phyloP scores from a whole-genome alignment of 2,329 filamentous ascomycete genomes.

The Calonectria henricotiae region DNA sequence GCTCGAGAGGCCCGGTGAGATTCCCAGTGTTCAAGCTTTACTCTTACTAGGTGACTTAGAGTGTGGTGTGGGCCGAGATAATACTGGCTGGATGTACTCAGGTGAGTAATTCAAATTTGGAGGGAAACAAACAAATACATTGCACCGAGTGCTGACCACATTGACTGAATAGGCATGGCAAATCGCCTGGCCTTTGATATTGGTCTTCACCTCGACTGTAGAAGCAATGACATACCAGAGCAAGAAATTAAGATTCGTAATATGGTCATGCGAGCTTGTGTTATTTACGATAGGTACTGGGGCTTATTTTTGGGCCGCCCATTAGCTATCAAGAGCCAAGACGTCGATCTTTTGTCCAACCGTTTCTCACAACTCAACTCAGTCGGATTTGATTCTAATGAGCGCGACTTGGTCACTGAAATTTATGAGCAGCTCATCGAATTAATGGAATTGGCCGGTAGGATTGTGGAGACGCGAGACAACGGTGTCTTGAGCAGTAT shows the following conservation, averaged over 20 bases:
- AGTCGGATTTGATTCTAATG: slow-evolving; percentile 45
- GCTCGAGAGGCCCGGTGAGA: slow-evolving; percentile 68
- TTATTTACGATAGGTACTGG: slow-evolving; percentile 72
- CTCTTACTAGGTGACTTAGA: slow-evolving; percentile 70
- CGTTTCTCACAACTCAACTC: slow-evolving; percentile 63
- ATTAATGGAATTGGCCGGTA: slow-evolving; percentile 71
- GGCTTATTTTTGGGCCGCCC: slow-evolving; percentile 70
- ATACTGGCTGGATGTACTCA: slow-evolving; percentile 71
- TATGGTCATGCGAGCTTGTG: slow-evolving; percentile 68
- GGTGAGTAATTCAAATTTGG: slow-evolving; percentile 54
- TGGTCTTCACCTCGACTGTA: slow-evolving; percentile 66
- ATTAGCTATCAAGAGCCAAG: slow-evolving; percentile 69
- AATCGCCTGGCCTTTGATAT: slow-evolving; percentile 65
- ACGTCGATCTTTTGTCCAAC: slow-evolving; percentile 66
- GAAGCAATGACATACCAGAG: slow-evolving; percentile 62
- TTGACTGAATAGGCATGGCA: slow-evolving; percentile 58
- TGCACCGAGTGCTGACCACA: background rate
- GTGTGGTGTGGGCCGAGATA: slow-evolving; percentile 69
- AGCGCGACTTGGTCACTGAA: slow-evolving; percentile 51
- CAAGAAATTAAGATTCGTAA: slow-evolving; percentile 66
- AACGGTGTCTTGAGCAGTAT: slow-evolving; percentile 57
- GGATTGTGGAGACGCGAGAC: slow-evolving; percentile 65
- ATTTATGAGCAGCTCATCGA: slow-evolving; percentile 70
- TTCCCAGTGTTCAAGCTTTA: slow-evolving; percentile 69
- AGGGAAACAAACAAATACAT: background rate